Evolutionary conservation across 2,329 filamentous ascomycete species (phyloP), one percentile per base, ranked within the genome.

Genomic region (Zymoseptoria tritici): DNA sequence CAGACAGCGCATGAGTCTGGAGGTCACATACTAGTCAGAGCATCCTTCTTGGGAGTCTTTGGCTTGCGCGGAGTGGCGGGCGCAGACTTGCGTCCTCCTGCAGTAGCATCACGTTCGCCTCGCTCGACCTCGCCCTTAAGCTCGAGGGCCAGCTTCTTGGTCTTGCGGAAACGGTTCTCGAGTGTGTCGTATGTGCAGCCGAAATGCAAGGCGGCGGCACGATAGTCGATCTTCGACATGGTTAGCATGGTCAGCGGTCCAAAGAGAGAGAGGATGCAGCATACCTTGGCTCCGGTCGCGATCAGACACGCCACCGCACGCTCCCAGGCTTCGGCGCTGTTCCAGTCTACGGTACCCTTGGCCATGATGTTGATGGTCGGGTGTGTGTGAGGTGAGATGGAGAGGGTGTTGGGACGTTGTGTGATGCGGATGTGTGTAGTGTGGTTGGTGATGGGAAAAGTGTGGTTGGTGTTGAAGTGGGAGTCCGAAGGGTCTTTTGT

Each of bases 161-260:
- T 76, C 52, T 72, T 74, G 51, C 78, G 76, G 42, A 82, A 75
- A 2, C 74, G 75, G 51, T 74, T 73, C 61, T 82, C 76, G 22
- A 83, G 74, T 0, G 79, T 71, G 60, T 81, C 72, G 68, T 80
- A 80, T 0, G 77, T 81, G 0, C 78, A 77, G 0, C 74, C 76
- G 63, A 78, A 82, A 56, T 78, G 68, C 2, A 67, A 64, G 0
- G 80, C 80, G 22, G 80, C 75, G 3, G 71, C 68, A 1, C 52
- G 52, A 31, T 31, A 53, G 52, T 53, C 22, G 52, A 53, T n/a
- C 52, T 53, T 19, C n/a, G 52, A 22, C 16, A 13, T 26, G 52
- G 4, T 53, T n/a, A 53, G 52, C 22, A 53, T 24, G n/a, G 22
- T n/a, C 29, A 54, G 49, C 19, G 19, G 1, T 6, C 9, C 9